Conservation (phyloP, 2,329 filamentous ascomycete species). For the Scedosporium dehoogii region DNA sequence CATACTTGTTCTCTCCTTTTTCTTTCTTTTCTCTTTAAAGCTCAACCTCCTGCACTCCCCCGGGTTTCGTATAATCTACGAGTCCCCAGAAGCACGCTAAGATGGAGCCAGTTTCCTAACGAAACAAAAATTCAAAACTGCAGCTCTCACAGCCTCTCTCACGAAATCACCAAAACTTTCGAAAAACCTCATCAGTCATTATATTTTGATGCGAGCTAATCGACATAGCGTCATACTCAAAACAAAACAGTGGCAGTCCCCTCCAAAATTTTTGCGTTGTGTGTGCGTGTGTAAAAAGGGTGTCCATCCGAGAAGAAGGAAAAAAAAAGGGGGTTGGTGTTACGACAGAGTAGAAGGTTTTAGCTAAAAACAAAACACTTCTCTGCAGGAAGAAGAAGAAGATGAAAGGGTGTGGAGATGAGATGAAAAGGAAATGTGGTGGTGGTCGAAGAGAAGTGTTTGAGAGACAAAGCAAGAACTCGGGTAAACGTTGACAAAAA, state of each 20-base stretch:
- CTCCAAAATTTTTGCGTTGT: neutral
- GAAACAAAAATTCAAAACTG: too few relatives aligned
- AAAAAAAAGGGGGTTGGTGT: neutral
- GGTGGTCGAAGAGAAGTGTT: neutral
- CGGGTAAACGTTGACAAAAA: slow-evolving; percentile 15
- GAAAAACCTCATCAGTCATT: slow-evolving; percentile 8
- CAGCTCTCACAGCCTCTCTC: neutral
- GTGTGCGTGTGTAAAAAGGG: too few relatives aligned
- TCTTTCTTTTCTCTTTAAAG: too few relatives aligned
- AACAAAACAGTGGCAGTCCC: slow-evolving; percentile 13
- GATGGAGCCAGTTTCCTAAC: too few relatives aligned
- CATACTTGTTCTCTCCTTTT: too few relatives aligned
- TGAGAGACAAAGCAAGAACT: slow-evolving; percentile 6
- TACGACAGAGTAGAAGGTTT: too few relatives aligned
- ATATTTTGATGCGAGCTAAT: neutral
- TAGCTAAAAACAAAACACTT: neutral
- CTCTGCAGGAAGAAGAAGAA: neutral
- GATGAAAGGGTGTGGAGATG: slow-evolving; percentile 8
- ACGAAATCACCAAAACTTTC: slow-evolving; percentile 12
- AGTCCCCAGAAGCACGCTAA: too few relatives aligned
- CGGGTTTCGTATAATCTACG: too few relatives aligned
- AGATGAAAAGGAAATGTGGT: slow-evolving; percentile 7
- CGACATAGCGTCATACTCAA: slow-evolving; percentile 9
- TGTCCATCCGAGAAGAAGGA: neutral
- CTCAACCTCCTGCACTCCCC: too few relatives aligned